Evolutionary conservation across 352 stramenopile genomes (phyloP), one percentile per base, ranked within the genome.

Genomic region (Thraustochytrium striatum): DNA sequence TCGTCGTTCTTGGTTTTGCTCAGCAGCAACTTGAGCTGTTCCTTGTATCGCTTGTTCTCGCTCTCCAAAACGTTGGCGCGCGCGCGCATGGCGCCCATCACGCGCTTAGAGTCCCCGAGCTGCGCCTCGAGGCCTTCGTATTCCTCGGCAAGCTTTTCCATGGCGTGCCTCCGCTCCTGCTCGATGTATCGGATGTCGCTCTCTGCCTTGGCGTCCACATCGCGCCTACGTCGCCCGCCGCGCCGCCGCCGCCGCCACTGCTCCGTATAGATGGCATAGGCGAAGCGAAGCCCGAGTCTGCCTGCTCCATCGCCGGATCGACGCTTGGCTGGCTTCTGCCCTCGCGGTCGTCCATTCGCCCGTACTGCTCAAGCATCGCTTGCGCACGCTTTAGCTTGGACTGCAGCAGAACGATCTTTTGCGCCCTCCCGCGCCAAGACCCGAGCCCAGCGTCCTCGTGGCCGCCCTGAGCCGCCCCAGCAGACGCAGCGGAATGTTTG

Each of bases 371-470:
- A 3, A 81, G 41, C 53, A 73, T 43, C 36, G 72, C 69, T 61
- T 92, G 83, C 0, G 92, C 84, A 72, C 91, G 91, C 69, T 91
- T 91, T 43, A 93, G 82, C 69, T 92, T 92, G 33, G 87, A 82
- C 69, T 91, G 91, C 2, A 93, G 85, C 85, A 92, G 91, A 47
- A 93, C 84, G 57, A 94, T 94, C 47, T 91, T 89, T 82, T 94
- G 88, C 16, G 88, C 87, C n/a, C 89, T 83, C 3, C 88, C 88
- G 11, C 88, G 85, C 8, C 65, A 75, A 7, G 5, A 8, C 5
- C 65, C 65, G 16, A 32, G 30, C 1, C 32, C 52, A 9, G 11
- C 39, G 5, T 75, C 65, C 16, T 75, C 65, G 36, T 50, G 19
- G 41, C 21, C 32, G 25, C 25, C 59, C 59, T 0, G 59, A 57